phyloP scores from a whole-genome alignment of 2,329 filamentous ascomycete species.

The Colletotrichum sp. region DNA sequence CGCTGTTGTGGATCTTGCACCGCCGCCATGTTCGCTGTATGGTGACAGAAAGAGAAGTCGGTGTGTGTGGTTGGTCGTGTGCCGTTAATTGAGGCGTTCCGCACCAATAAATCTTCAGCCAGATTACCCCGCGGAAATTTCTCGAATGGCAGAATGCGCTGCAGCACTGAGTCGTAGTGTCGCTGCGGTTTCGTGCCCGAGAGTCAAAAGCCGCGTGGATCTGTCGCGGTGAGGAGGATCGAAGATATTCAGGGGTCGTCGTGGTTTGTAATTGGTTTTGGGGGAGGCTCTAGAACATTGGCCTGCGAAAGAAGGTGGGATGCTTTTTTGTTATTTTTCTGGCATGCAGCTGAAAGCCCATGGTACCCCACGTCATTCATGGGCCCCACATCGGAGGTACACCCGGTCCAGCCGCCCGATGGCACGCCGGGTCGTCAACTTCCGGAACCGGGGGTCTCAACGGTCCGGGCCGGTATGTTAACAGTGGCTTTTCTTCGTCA shows the following conservation, averaged over 20 bases:
- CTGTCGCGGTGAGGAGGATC: not conserved
- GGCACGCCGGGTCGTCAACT: not conserved
- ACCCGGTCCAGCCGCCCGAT: not conserved
- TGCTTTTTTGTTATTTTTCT: conserved; percentile 16
- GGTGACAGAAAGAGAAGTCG: not conserved
- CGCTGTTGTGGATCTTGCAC: conserved; percentile 33
- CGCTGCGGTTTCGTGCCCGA: not conserved
- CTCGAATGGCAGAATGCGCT: not conserved
- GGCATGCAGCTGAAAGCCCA: not conserved
- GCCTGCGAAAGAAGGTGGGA: not conserved
- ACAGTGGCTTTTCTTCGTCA: not conserved
- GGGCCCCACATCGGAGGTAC: not conserved
- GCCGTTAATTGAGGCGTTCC: not conserved
- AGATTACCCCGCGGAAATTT: not conserved
- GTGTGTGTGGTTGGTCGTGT: conserved; percentile 14
- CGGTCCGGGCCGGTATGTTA: not conserved
- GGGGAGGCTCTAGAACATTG: not conserved
- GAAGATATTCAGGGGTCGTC: conserved; percentile 11
- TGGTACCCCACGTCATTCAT: conserved; percentile 16
- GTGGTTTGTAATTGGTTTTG: not conserved
- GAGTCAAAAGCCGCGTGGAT: not conserved
- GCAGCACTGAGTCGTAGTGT: not conserved
- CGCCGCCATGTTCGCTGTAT: conserved; percentile 12
- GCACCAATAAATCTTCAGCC: not conserved
- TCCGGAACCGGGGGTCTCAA: conserved; percentile 6